Evolutionary conservation across 345 rosid species (phyloP).

Genomic region (Eutrema heterophyllum): DNA sequence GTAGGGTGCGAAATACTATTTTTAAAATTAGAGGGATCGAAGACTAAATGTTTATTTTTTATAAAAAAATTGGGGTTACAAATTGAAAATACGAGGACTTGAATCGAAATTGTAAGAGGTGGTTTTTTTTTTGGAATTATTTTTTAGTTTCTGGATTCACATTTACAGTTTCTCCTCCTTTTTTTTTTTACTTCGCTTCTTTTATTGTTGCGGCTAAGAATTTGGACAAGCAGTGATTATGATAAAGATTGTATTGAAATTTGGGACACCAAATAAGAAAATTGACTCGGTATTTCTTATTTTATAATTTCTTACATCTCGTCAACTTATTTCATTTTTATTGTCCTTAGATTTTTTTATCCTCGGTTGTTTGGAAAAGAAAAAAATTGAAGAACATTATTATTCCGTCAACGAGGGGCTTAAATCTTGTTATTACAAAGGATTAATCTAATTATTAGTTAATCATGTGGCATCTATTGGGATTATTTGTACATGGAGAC

Average conservation of each 20-base stretch:
- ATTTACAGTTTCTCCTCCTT: not conserved
- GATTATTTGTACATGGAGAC: slow-evolving; percentile 20
- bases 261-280: slow-evolving; percentile 9
- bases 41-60: slow-evolving; percentile 46
- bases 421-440: not conserved
- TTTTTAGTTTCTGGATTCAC: not conserved
- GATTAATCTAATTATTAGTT: slow-evolving; percentile 11
- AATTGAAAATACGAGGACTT: slow-evolving; percentile 1
- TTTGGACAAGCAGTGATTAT: not conserved
- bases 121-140: not conserved
- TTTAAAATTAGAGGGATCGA: slow-evolving; percentile 89
- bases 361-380: not conserved
- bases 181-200: not conserved
- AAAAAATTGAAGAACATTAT: not conserved
- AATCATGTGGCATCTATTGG: slow-evolving; percentile 3
- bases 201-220: not conserved
- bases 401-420: slow-evolving; percentile 4
- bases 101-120: not conserved
- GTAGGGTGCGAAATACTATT: slow-evolving; percentile 89
- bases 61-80: not conserved
- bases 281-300: slow-evolving; percentile 2
- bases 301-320: not conserved
- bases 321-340: not conserved
- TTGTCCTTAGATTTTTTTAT: slow-evolving; percentile 4
- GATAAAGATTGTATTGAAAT: slow-evolving; percentile 13